Conservation (phyloP, 495 filamentous ascomycete species). For the Collariella sp. region DNA sequence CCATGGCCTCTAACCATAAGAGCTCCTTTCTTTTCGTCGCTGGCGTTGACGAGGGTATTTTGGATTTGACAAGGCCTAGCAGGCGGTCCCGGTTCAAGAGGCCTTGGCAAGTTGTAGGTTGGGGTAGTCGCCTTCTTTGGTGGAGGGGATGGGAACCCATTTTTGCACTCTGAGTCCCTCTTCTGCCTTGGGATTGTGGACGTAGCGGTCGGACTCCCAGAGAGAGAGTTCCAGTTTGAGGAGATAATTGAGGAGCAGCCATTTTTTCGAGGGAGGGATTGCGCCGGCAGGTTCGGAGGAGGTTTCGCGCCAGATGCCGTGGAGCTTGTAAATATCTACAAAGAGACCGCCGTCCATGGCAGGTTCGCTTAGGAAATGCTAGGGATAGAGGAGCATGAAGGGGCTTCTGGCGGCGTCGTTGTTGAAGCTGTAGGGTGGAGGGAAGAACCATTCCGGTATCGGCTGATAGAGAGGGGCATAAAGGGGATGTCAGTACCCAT, state of each 20-base stretch:
- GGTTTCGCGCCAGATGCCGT: background rate
- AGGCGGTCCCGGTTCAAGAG: background rate
- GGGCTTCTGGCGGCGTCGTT: background rate
- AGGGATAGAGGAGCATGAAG: background rate
- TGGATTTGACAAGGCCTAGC: background rate
- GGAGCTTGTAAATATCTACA: background rate
- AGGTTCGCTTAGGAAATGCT: background rate
- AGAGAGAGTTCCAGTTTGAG: background rate
- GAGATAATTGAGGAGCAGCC: background rate
- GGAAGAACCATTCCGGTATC: background rate
- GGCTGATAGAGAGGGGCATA: background rate
- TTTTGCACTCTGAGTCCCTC: background rate
- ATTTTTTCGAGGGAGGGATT: background rate
- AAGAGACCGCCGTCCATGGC: background rate
- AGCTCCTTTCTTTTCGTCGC: background rate
- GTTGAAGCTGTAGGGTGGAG: background rate
- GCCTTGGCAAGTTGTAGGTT: background rate
- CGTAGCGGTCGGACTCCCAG: background rate
- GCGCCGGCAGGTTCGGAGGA: background rate
- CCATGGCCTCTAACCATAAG: background rate
- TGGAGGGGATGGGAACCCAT: background rate
- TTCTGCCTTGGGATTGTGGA: background rate
- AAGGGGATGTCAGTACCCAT: background rate
- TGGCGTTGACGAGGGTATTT: background rate
- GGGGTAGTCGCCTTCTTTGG: background rate